Evolutionary conservation across 83 land plant genomes (phyloP).

Genomic region (Diphasiastrum complanatum): DNA sequence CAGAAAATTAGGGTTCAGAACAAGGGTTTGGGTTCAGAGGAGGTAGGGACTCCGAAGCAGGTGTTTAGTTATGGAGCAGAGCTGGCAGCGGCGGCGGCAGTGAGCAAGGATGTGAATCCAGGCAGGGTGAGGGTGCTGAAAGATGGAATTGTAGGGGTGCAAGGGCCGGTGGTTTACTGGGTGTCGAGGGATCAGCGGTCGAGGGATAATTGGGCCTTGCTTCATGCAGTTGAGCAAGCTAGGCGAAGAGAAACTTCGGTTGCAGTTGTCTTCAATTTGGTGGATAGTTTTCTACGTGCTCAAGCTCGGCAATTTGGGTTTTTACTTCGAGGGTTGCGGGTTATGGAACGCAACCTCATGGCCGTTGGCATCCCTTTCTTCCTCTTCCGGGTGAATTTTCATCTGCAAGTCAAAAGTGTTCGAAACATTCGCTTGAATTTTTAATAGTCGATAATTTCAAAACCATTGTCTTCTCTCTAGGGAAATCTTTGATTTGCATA

Average conservation of each 20-base stretch:
- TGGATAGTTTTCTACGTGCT: constrained; percentile 68
- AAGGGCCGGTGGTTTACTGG: constrained; percentile 93
- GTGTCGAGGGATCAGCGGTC: constrained; percentile 87
- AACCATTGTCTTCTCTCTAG: neutral
- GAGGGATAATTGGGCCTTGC: constrained; percentile 92
- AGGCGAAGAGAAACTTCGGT: constrained; percentile 41
- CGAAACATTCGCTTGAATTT: neutral
- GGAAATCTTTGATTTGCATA: neutral
- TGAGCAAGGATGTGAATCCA: neutral
- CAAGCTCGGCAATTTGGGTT: constrained; percentile 83
- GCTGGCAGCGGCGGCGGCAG: too few relatives aligned
- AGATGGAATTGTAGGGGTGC: constrained; percentile 10
- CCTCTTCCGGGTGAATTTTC: constrained; percentile 45
- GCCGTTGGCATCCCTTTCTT: constrained; percentile 60
- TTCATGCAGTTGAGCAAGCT: constrained; percentile 75
- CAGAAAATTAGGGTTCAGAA: too few relatives aligned
- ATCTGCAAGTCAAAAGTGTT: too few relatives aligned
- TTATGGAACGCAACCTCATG: constrained; percentile 34
- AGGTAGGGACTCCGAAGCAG: too few relatives aligned
- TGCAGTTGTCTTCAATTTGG: constrained; percentile 65
- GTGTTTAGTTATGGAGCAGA: too few relatives aligned
- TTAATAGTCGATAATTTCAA: neutral
- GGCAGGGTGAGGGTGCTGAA: constrained; percentile 23
- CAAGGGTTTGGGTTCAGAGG: too few relatives aligned
- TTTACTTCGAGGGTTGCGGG: constrained; percentile 70